These are phyloP conservation scores for Cyberlindnera saturnus DNA, from an alignment of 805 yeast genomes.

Conservation along the genomic window DNA sequence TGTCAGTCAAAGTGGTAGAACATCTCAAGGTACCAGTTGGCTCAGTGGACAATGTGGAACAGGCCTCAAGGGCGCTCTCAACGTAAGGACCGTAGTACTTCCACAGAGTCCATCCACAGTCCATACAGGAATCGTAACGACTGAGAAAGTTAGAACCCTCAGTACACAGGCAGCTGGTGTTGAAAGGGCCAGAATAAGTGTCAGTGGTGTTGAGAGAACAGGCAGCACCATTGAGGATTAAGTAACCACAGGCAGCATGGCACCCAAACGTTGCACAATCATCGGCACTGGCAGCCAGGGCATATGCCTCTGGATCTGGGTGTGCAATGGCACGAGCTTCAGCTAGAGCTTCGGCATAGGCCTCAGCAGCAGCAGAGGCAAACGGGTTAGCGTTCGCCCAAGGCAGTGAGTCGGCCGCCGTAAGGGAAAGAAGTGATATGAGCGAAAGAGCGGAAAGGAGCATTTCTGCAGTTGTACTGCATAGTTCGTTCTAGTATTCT, in stretches of 20 bases:
- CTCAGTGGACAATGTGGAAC: slow-evolving; percentile 25
- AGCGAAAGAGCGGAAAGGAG: not conserved
- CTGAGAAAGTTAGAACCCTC: slow-evolving; percentile 22
- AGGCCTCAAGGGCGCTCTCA: slow-evolving; percentile 26
- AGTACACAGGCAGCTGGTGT: slow-evolving; percentile 28
- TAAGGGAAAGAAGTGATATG: slow-evolving; percentile 2
- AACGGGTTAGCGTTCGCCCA: slow-evolving; percentile 20
- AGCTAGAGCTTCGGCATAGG: slow-evolving; percentile 22
- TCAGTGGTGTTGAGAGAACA: slow-evolving; percentile 21
- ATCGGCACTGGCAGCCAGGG: slow-evolving; percentile 25
- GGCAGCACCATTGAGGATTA: slow-evolving; percentile 26
- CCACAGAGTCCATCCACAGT: slow-evolving; percentile 38
- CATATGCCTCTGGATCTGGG: slow-evolving; percentile 27
- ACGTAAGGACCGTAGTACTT: slow-evolving; percentile 29
- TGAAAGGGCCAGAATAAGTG: slow-evolving; percentile 25
- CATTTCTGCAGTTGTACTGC: not conserved
- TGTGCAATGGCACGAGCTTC: slow-evolving; percentile 25
- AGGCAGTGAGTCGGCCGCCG: slow-evolving; percentile 13
- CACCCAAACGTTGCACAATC: slow-evolving; percentile 28
- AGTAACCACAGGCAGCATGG: slow-evolving; percentile 31
- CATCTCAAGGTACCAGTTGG: slow-evolving; percentile 32
- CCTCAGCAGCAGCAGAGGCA: slow-evolving; percentile 20
- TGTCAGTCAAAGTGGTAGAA: slow-evolving; percentile 20
- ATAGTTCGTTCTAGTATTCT: too few relatives aligned
- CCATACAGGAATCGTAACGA: slow-evolving; percentile 29